These are phyloP conservation scores for Penicillium glabrum DNA, from an alignment of 2,329 filamentous ascomycete species.

Conservation along the genomic window DNA sequence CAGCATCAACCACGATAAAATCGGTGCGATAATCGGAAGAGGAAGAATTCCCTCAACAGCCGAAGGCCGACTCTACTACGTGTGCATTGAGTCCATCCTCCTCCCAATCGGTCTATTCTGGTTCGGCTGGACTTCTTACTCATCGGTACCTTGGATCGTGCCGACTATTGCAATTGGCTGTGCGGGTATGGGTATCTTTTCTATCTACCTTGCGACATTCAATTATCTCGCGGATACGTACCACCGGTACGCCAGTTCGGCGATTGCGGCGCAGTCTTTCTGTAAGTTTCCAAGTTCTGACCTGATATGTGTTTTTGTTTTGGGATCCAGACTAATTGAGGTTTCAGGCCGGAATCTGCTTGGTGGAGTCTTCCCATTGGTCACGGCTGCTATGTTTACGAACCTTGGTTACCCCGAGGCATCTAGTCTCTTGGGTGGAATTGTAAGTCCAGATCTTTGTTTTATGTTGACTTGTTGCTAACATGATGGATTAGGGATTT, in stretches of 20 bases:
- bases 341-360: conserved; percentile 68
- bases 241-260: conserved; percentile 78
- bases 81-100: conserved; percentile 71
- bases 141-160: conserved; percentile 68
- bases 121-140: conserved; percentile 70
- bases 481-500: conserved; percentile 39
- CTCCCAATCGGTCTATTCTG: conserved; percentile 80
- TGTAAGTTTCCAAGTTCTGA: conserved; percentile 45
- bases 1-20: conserved; percentile 70
- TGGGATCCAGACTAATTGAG: neutral
- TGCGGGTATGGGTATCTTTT: conserved; percentile 82
- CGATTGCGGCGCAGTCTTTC: conserved; percentile 81
- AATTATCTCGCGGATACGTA: conserved; percentile 92
- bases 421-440: conserved; percentile 72
- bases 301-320: neutral
- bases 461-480: neutral
- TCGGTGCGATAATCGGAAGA: conserved; percentile 51
- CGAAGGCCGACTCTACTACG: conserved; percentile 79
- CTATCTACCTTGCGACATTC: conserved; percentile 83
- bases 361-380: conserved; percentile 76
- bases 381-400: conserved; percentile 71
- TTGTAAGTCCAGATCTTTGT: conserved; percentile 48
- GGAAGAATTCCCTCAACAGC: conserved; percentile 55
- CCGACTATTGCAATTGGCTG: conserved; percentile 69
- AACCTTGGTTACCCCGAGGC: conserved; percentile 70